phyloP scores from a whole-genome alignment of 306 rosid genomes.

The Biancaea sappan region DNA sequence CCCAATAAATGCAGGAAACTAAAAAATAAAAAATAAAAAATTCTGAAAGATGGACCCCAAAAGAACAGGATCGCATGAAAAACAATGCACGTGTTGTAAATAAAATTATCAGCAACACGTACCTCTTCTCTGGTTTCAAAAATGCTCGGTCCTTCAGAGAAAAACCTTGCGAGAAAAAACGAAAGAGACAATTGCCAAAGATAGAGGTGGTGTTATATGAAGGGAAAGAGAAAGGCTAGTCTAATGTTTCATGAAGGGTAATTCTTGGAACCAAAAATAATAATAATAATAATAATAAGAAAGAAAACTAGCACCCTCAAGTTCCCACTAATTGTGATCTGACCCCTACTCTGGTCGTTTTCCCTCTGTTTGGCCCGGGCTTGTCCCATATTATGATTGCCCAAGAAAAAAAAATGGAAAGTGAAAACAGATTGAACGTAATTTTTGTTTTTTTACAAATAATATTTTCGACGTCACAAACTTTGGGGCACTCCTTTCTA shows the following conservation, averaged over 20 bases:
- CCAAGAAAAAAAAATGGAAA: not conserved
- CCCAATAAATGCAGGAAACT: constrained; percentile 38
- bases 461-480: too few species aligned
- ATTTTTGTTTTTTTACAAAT: too few species aligned
- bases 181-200: constrained; percentile 40
- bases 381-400: not conserved
- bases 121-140: constrained; percentile 41
- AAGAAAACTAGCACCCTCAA: not conserved
- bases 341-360: too few species aligned
- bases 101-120: not conserved
- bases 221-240: not conserved
- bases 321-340: not conserved
- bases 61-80: not conserved
- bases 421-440: not conserved
- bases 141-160: constrained; percentile 26
- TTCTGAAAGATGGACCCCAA: not conserved
- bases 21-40: not conserved
- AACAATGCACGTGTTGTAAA: constrained; percentile 13
- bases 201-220: constrained; percentile 29
- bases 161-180: constrained; percentile 19
- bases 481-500: too few species aligned
- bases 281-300: too few species aligned
- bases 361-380: too few species aligned
- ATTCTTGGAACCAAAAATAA: constrained; percentile 10
- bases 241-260: not conserved